Evolutionary conservation across 2,329 filamentous ascomycete species (phyloP).

Genomic region (Fusarium nematophilum): DNA sequence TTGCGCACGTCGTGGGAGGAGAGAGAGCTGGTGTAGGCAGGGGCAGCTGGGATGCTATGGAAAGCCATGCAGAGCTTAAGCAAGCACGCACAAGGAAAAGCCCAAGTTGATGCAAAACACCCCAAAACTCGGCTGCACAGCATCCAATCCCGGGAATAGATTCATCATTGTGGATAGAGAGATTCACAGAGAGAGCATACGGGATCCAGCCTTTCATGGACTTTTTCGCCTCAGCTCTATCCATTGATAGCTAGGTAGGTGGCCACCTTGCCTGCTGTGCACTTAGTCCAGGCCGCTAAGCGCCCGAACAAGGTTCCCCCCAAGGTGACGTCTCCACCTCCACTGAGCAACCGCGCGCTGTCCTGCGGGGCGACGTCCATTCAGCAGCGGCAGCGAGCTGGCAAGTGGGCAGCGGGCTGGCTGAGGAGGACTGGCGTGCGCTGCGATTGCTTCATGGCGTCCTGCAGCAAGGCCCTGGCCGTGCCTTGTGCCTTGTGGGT

Average conservation of each 20-base stretch:
- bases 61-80: constrained; percentile 18
- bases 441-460: constrained; percentile 37
- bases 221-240: constrained; percentile 11
- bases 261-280: constrained; percentile 13
- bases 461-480: constrained; percentile 19
- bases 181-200: constrained; percentile 29
- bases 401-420: constrained; percentile 33
- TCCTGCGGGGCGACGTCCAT: constrained; percentile 38
- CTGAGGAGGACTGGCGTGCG: constrained; percentile 37
- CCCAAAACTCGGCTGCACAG: constrained; percentile 35
- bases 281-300: constrained; percentile 34
- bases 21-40: no score
- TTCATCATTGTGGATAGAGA: no score
- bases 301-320: constrained; percentile 40
- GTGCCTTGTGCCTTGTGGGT: constrained; percentile 37
- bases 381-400: constrained; percentile 35
- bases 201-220: not conserved
- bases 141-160: constrained; percentile 37
- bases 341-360: constrained; percentile 44
- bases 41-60: not conserved
- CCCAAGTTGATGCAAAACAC: constrained; percentile 39
- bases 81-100: constrained; percentile 6
- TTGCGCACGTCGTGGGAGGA: no score
- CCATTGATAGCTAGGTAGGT: no score
- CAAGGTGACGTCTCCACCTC: constrained; percentile 43